phyloP scores from a whole-genome alignment of 2,329 filamentous ascomycete genomes.

The Scytalidium lignicola region DNA sequence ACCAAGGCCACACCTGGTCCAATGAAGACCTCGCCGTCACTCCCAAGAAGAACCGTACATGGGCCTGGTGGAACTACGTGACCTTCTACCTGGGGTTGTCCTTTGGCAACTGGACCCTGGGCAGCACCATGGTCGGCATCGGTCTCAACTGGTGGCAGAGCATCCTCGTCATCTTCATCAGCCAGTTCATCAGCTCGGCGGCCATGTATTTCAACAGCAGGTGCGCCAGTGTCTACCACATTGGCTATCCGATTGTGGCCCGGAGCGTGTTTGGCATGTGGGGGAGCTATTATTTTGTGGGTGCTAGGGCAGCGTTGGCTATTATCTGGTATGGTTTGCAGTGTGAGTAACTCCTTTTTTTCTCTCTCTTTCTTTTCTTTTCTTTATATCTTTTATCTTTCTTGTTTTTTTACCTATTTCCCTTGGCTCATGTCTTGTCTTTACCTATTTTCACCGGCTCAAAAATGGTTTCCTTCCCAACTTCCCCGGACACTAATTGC shows the following conservation, averaged over 20 bases:
- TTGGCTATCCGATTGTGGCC: constrained; percentile 34
- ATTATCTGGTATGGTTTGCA: constrained; percentile 61
- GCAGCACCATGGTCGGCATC: constrained; percentile 35
- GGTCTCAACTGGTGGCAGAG: constrained; percentile 41
- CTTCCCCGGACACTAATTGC: too few relatives aligned
- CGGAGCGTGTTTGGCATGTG: constrained; percentile 39
- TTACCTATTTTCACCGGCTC: too few relatives aligned
- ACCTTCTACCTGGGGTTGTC: constrained; percentile 21
- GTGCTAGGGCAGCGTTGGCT: constrained; percentile 37
- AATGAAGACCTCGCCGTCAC: not conserved
- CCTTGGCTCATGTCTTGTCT: too few relatives aligned
- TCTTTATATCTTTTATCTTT: too few relatives aligned
- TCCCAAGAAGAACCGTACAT: not conserved
- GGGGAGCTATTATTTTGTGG: constrained; percentile 34
- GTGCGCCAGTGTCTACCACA: constrained; percentile 36
- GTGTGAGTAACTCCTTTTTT: constrained; percentile 42
- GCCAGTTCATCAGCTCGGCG: constrained; percentile 35
- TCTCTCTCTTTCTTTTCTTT: too few relatives aligned
- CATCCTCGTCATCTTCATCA: constrained; percentile 39
- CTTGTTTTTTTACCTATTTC: too few relatives aligned
- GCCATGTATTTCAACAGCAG: constrained; percentile 41
- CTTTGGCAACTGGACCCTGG: constrained; percentile 35
- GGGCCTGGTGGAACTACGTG: not conserved
- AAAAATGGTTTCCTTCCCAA: too few relatives aligned
- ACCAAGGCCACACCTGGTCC: not conserved